Base-by-base conservation (phyloP, 345 rosid genomes). In the Sisymbrium irio region DNA sequence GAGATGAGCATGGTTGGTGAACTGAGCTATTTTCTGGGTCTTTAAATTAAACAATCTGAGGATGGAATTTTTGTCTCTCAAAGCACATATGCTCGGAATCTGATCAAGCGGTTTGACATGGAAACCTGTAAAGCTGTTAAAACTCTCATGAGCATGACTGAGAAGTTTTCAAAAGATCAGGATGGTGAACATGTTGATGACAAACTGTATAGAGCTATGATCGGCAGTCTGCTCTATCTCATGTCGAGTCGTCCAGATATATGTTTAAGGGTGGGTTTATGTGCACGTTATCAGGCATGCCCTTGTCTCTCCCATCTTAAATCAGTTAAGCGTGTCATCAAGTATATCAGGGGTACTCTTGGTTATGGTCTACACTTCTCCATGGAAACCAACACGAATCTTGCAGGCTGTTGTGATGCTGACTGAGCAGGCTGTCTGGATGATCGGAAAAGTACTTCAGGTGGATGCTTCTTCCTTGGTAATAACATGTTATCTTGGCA, bases 271-370 rank as follows among this genome's bases (percentile, higher is more conserved):
- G 49, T 60, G 0, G 55, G 55, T 0, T 0, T 63, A 0, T 27
- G 39, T 25, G 40, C n/a, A n/a, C n/a, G n/a, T n/a, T n/a, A n/a
- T n/a, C 54, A 0, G 0, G 39, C 0, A n/a, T 12, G 1, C 1
- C 67, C 53, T 0, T 0, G 5, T 0, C 0, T 1, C 0, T 33
- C 35, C 0, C 59, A 65, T 2, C 0, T 65, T n/a, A n/a, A n/a
- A n/a, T n/a, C n/a, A n/a, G n/a, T n/a, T n/a, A n/a, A n/a, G n/a
- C n/a, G n/a, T n/a, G n/a, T n/a, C n/a, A n/a, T n/a, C n/a, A n/a
- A n/a, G n/a, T n/a, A n/a, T n/a, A n/a, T n/a, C n/a, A n/a, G n/a
- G n/a, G n/a, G n/a, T n/a, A n/a, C n/a, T n/a, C n/a, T n/a, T n/a
- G n/a, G n/a, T n/a, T n/a, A n/a, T n/a, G n/a, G n/a, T n/a, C n/a